A percentile compares a stretch with the other conserved stretches of the same genome.
Conservation (phyloP, 495 filamentous ascomycete species). For the Trichocladium uniseriatum region DNA sequence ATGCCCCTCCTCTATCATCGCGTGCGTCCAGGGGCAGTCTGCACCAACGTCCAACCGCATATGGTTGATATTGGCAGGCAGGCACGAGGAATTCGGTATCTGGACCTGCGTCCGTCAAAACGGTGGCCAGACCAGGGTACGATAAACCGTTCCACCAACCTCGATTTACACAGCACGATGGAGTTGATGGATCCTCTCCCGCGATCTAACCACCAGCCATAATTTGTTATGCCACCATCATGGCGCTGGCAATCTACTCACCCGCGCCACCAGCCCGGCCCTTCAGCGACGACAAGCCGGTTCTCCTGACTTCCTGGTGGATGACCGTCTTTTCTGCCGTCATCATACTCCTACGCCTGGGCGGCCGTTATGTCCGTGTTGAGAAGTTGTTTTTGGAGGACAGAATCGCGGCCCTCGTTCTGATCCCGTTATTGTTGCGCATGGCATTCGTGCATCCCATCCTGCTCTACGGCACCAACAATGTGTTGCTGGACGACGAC, state of each 20-base stretch:
- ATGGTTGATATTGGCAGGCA: no score
- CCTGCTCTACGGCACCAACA: conserved; percentile 82
- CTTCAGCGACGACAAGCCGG: conserved; percentile 55
- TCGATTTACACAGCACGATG: no score
- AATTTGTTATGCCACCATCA: conserved; percentile 29
- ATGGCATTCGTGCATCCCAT: conserved; percentile 81
- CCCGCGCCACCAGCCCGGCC: conserved; percentile 49
- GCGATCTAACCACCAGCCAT: no score
- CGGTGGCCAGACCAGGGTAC: no score
- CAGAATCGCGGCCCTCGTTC: conserved; percentile 65
- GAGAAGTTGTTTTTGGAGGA: conserved; percentile 79
- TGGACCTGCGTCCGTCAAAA: no score
- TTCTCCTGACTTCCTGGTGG: conserved; percentile 88
- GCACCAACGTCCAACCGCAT: no score
- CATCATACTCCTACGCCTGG: conserved; percentile 68
- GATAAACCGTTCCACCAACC: no score
- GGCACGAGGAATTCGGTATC: no score
- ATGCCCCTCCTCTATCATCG: no score
- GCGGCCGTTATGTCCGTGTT: conserved; percentile 69
- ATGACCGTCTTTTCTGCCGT: conserved; percentile 67
- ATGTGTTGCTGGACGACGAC: conserved; percentile 39
- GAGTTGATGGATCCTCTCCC: no score
- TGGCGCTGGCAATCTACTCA: conserved; percentile 47
- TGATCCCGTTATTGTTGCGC: conserved; percentile 68
- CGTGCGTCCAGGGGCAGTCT: no score